Evolutionary conservation across 2,329 filamentous ascomycete genomes (phyloP), one percentile per base, ranked within the genome.

Genomic region (Stachybotrys elegans): DNA sequence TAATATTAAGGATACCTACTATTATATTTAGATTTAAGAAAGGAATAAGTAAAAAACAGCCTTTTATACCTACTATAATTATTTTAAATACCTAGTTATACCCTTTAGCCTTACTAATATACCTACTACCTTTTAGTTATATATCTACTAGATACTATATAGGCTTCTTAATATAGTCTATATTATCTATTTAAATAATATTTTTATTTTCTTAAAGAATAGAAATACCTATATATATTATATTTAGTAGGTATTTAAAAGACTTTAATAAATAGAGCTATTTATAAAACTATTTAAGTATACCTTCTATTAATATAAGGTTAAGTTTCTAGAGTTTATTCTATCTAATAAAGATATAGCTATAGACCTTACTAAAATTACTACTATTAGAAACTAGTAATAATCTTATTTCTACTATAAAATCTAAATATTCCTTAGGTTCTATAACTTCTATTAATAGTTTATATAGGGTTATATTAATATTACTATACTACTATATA

Each of bases 151-250:
- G n/a, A n/a, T n/a, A n/a, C n/a, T n/a, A n/a, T n/a, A n/a, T n/a
- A n/a, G n/a, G n/a, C n/a, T n/a, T n/a, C n/a, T n/a, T n/a, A n/a
- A n/a, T n/a, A n/a, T n/a, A n/a, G n/a, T n/a, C 11, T 23, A 42
- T 22, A 23, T 23, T 21, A 39, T 21, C 3, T 17, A 29, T 20
- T 7, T 6, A 7, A 38, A 38, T 21, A 14, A 20, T 22, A 39
- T 39, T 14, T 9, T 14, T 39, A 39, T 5, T 13, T n/a, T 39
- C 12, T 39, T 23, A 22, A 23, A n/a, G 11, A 22, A n/a, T n/a
- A n/a, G 14, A 23, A n/a, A 45, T 14, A 36, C 42, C 27, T 48
- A 50, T 43, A 45, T 43, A 22, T 20, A 40, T 21, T 36, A 52
- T 48, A 37, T 45, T 43, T 40, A 47, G 29, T 17, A 43, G 17